phyloP scores from a whole-genome alignment of 257 asterid species.

The Salvia hispanica region DNA sequence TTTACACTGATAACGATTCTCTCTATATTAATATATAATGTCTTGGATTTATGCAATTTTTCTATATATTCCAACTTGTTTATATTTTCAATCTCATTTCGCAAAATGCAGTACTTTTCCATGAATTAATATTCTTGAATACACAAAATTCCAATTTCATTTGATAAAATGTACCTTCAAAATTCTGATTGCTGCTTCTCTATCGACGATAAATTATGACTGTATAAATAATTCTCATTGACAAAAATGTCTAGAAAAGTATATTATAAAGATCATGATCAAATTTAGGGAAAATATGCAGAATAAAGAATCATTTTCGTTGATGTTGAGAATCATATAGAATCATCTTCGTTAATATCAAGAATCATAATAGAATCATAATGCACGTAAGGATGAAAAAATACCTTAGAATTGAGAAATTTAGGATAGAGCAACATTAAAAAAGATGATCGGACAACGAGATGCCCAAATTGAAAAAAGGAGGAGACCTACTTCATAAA shows the following conservation, averaged over 20 bases:
- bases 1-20: too few species aligned
- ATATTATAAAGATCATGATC: background rate
- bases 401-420: slow-evolving; percentile 49
- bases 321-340: too few species aligned
- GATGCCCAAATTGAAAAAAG: slow-evolving; percentile 31
- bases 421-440: slow-evolving; percentile 39
- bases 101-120: too few species aligned
- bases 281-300: background rate
- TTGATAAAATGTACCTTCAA: background rate
- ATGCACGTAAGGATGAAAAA: background rate
- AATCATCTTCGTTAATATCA: too few species aligned
- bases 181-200: background rate
- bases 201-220: background rate
- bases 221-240: background rate
- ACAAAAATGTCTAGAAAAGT: background rate
- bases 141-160: background rate
- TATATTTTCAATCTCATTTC: too few species aligned
- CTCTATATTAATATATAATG: too few species aligned
- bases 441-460: slow-evolving; percentile 19
- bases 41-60: too few species aligned
- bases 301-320: background rate
- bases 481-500: slow-evolving; percentile 27
- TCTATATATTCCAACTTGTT: too few species aligned
- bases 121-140: too few species aligned
- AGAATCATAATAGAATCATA: too few species aligned